A percentile compares a stretch with the other conserved stretches of the same genome.
These are phyloP conservation scores for Cubamyces lactineus DNA, from an alignment of 768 basidiomycete genomes.

Conservation along the genomic window DNA sequence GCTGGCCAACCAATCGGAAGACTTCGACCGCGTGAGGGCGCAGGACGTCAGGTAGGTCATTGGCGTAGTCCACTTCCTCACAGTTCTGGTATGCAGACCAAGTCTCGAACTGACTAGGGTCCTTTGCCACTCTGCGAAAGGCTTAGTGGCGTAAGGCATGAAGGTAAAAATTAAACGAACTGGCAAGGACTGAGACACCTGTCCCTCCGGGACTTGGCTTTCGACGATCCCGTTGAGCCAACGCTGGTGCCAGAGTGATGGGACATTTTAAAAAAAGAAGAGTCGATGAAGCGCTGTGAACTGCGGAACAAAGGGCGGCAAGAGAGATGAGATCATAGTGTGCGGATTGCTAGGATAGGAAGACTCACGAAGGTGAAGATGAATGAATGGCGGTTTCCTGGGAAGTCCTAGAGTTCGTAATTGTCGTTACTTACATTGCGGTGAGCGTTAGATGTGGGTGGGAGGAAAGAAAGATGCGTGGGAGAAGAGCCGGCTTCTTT, in stretches of 20 bases:
- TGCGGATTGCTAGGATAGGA: neutral
- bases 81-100: constrained; percentile 54
- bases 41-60: constrained; percentile 46
- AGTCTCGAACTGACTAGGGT: constrained; percentile 43
- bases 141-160: neutral
- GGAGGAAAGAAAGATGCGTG: constrained; percentile 9
- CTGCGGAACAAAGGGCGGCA: neutral
- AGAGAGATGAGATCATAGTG: neutral
- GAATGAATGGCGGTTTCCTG: constrained; percentile 4
- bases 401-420: constrained; percentile 6
- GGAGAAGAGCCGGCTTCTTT: neutral
- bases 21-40: constrained; percentile 41
- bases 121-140: constrained; percentile 15
- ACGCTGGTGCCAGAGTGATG: neutral
- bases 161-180: neutral
- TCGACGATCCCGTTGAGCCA: neutral
- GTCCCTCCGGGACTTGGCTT: neutral
- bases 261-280: neutral
- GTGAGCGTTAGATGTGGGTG: neutral
- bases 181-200: constrained; percentile 5
- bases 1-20: constrained; percentile 40
- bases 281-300: neutral
- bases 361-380: constrained; percentile 17
- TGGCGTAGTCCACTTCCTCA: constrained; percentile 49
- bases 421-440: constrained; percentile 23